Evolutionary conservation across 495 filamentous ascomycete genomes (phyloP), one percentile per base, ranked within the genome.

Genomic region (Penicillium waksmanii): DNA sequence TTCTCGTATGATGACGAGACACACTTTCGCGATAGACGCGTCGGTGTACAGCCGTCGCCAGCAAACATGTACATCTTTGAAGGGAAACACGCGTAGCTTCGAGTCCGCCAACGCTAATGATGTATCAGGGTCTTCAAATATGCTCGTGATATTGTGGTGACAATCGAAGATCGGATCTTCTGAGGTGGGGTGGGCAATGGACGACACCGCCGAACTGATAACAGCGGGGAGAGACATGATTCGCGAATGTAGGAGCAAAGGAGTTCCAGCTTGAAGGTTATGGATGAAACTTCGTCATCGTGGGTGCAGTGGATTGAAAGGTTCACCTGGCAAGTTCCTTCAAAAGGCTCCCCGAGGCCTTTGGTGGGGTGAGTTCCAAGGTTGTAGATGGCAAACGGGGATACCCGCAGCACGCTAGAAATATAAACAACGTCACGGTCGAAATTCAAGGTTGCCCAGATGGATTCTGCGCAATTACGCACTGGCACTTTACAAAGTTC

Each of bases 21-120:
- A 66, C 56, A 80, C 80, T 58, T 89, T 87, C 60, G 89, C 68
- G 17, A 96, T 82, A 47, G 84, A 86, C 23, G 89, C 91, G 64
- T 95, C 89, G 0, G 88, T 91, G 70, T 89, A 96, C 12, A 96
- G 76, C 51, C 86, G 80, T 15, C 86, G 81, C 92, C 92, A 97
- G 68, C 86, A 88, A 2, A 62, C 51, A 0, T 91, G 85, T 5
- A 96, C 89, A 58, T 91, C 82, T 63, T 83, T 86, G 75, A 88
- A 96, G 5, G 88, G 82, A 58, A 84, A 95, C 4, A 89, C 84
- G 64, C 90, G 89, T 66, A 96, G 81, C 59, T 90, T 89, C 2
- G 84, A 73, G 40, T 85, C 74, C 1, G 84, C 76, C 18, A 82
- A 60, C 27, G 67, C 56, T 7, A 85, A 66, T 7, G 80, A 74